Evolutionary conservation across 306 rosid species (phyloP).

Genomic region (Vachellia pachyceras): DNA sequence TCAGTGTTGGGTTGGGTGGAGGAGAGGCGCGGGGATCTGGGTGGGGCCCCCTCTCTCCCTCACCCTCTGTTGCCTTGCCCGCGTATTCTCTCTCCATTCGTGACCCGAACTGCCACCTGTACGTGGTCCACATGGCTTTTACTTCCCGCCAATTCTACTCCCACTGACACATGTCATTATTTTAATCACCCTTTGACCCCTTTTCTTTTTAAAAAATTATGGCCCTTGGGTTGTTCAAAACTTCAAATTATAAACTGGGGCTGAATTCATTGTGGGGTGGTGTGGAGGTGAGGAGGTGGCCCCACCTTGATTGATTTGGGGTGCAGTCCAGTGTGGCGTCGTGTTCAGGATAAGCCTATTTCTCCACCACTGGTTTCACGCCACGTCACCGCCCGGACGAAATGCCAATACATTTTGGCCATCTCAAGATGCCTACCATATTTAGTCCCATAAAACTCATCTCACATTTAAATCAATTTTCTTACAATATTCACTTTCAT

Average conservation of each 20-base stretch:
- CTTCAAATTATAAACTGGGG: not conserved
- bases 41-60: not conserved
- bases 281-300: constrained; percentile 8
- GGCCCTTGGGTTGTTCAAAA: no score
- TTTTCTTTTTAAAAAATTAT: not conserved
- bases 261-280: not conserved
- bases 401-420: no score
- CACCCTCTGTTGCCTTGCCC: not conserved
- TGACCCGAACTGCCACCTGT: constrained; percentile 2
- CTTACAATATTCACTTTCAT: no score
- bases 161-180: not conserved
- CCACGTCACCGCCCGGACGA: not conserved
- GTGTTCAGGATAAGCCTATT: not conserved
- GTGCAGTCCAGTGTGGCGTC: not conserved
- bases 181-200: not conserved
- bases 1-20: not conserved
- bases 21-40: constrained; percentile 16
- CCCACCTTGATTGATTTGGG: not conserved
- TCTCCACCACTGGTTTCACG: not conserved
- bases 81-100: constrained; percentile 10
- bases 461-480: no score
- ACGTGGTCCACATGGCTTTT: not conserved
- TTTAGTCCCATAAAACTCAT: no score
- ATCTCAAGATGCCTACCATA: no score
- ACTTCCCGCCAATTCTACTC: constrained; percentile 11